Conservation (phyloP, 2,329 filamentous ascomycete genomes). For the Elsinoe perseae region DNA sequence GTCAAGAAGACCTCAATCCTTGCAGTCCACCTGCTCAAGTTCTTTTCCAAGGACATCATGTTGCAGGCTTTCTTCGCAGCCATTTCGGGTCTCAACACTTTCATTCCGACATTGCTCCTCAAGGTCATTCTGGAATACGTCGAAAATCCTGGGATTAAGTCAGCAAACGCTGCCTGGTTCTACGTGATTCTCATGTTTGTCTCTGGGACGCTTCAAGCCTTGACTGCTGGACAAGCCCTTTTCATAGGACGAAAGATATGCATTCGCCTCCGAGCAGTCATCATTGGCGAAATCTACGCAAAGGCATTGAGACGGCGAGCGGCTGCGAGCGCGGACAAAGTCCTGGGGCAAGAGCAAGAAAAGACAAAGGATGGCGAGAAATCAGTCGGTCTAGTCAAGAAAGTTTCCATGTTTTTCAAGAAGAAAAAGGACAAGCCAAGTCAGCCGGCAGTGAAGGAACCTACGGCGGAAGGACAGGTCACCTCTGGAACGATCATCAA, state of each 20-base stretch:
- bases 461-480: slow-evolving; percentile 56
- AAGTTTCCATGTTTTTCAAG: slow-evolving; percentile 31
- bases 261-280: slow-evolving; percentile 84
- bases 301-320: slow-evolving; percentile 91
- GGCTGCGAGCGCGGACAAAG: slow-evolving; percentile 63
- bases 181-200: slow-evolving; percentile 86
- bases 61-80: slow-evolving; percentile 74
- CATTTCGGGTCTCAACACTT: slow-evolving; percentile 74
- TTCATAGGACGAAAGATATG: slow-evolving; percentile 94
- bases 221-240: slow-evolving; percentile 76
- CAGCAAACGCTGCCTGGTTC: slow-evolving; percentile 86
- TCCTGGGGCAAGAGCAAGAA: slow-evolving; percentile 50
- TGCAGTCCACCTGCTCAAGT: slow-evolving; percentile 71
- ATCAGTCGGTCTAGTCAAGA: neutral
- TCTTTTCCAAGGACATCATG: slow-evolving; percentile 70
- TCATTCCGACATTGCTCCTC: slow-evolving; percentile 82
- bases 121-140: slow-evolving; percentile 90
- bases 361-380: slow-evolving; percentile 27
- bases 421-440: slow-evolving; percentile 41
- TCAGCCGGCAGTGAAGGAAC: slow-evolving; percentile 31
- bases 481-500: slow-evolving; percentile 99
- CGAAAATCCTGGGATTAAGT: slow-evolving; percentile 68
- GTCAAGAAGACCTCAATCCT: slow-evolving; percentile 73
- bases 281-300: slow-evolving; percentile 94
- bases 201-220: slow-evolving; percentile 71